Evolutionary conservation across 768 basidiomycete genomes (phyloP).

Genomic region (Trametes villosa): DNA sequence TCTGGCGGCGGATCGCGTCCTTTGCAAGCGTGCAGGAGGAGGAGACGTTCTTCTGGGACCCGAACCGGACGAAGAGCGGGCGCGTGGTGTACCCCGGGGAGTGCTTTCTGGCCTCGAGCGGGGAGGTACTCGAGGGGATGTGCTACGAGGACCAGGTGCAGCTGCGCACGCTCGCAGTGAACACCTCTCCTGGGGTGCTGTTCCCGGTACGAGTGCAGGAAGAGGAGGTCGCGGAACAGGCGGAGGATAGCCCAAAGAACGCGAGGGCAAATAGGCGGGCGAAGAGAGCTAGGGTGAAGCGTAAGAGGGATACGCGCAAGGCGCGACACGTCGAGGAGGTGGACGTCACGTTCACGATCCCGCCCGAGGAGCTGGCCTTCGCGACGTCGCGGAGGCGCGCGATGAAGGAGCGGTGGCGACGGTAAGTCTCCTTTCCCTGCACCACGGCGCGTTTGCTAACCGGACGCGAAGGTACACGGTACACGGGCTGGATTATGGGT

Average conservation of each 20-base stretch:
- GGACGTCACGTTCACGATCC: neutral
- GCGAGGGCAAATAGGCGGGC: neutral
- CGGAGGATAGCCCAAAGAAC: neutral
- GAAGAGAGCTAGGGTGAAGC: neutral
- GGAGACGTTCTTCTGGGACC: neutral
- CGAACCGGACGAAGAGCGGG: neutral
- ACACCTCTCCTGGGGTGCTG: neutral
- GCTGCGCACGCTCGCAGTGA: neutral
- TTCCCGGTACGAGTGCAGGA: neutral
- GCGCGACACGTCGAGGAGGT: neutral
- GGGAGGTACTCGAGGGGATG: neutral
- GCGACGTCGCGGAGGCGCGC: neutral
- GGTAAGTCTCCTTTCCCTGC: neutral
- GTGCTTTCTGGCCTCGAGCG: neutral
- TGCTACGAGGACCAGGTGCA: constrained; percentile 7
- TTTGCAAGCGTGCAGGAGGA: neutral
- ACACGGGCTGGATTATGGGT: neutral
- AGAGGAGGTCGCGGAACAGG: neutral
- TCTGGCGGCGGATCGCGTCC: neutral
- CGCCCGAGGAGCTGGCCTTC: neutral
- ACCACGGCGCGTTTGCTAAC: too few relatives aligned
- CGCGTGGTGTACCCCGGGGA: constrained; percentile 10
- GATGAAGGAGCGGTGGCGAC: neutral
- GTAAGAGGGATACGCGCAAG: neutral
- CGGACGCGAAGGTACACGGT: neutral